Base-by-base conservation (phyloP, 495 filamentous ascomycete species). In the Penicillium salamii region DNA sequence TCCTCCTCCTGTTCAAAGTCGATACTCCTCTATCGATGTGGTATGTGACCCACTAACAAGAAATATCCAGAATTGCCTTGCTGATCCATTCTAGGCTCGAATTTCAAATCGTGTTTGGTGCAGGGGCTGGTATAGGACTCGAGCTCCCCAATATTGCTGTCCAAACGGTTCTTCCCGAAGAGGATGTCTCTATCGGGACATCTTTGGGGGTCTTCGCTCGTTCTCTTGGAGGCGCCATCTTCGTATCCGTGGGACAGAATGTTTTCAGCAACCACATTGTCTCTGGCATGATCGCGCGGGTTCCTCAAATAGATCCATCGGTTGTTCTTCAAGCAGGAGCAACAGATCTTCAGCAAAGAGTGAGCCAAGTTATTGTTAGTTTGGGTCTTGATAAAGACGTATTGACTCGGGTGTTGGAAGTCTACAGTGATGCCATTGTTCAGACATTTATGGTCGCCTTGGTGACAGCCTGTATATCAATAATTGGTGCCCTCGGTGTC, bases 391-490 rank as follows among this genome's bases (percentile, higher is more conserved):
- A 8, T 8, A 8, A 26, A 3, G 23, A 26, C 8, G 3, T 26
- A 26, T 3, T 26, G 3, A 8, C 23, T 4, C 23, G 23, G 8
- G 66, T 84, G 7, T 59, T 78, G 11, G 50, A 65, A 5, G 72
- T 72, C 1, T 86, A 86, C 60, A 84, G 82, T 57, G 58, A 69
- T 20, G 79, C 79, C 17, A 64, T 79, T 35, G 65, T 66, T 14
- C 56, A 66, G 17, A 74, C 78, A 32, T 83, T 79, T 49, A 46
- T 76, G n/a, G 66, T 76, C 1, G 68, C 68, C 11, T 66, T 78
- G 62, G 72, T 67, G 13, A 50, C 82, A 17, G 67, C 71, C 4
- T 77, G 78, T 49, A 61, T 73, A 3, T 64, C 72, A 9, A 63
- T 80, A 4, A 8, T 8, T 26, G 23, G 23, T 26, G 23, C 23